Conservation (phyloP, 352 stramenopile genomes). For the Pythium brassicae region DNA sequence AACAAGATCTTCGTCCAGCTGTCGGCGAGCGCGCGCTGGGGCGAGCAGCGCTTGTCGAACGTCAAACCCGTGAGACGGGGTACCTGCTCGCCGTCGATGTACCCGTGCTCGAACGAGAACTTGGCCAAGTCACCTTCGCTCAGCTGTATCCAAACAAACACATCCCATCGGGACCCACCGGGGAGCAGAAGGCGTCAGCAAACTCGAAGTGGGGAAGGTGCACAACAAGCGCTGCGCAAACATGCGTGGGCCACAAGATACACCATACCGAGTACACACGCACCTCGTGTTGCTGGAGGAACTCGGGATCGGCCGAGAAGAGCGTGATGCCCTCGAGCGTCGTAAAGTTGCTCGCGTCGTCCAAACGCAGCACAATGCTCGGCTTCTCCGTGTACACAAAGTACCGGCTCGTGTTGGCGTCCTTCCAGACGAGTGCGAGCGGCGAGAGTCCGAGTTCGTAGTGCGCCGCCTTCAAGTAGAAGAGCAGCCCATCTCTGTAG, state of each 20-base stretch:
- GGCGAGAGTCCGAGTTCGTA: conserved; percentile 88
- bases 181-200: background rate
- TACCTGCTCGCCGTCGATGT: conserved; percentile 39
- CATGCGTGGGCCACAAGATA: background rate
- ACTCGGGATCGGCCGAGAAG: conserved; percentile 33
- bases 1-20: conserved; percentile 90
- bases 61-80: conserved; percentile 47
- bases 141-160: conserved; percentile 24
- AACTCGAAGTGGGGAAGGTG: too few species aligned
- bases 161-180: background rate
- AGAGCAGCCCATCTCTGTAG: conserved; percentile 84
- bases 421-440: conserved; percentile 88
- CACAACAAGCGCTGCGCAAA: too few species aligned
- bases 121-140: conserved; percentile 74
- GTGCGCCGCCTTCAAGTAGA: conserved; percentile 86
- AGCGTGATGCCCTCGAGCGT: conserved; percentile 75
- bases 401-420: conserved; percentile 80
- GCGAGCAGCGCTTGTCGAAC: conserved; percentile 75
- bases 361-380: conserved; percentile 66
- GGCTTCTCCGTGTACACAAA: conserved; percentile 67
- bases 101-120: conserved; percentile 68
- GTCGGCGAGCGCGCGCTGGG: conserved; percentile 75
- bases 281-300: conserved; percentile 69
- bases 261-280: background rate
- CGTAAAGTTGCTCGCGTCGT: conserved; percentile 40